Conservation (phyloP, 768 basidiomycete genomes). For the Calvatia gigantea region DNA sequence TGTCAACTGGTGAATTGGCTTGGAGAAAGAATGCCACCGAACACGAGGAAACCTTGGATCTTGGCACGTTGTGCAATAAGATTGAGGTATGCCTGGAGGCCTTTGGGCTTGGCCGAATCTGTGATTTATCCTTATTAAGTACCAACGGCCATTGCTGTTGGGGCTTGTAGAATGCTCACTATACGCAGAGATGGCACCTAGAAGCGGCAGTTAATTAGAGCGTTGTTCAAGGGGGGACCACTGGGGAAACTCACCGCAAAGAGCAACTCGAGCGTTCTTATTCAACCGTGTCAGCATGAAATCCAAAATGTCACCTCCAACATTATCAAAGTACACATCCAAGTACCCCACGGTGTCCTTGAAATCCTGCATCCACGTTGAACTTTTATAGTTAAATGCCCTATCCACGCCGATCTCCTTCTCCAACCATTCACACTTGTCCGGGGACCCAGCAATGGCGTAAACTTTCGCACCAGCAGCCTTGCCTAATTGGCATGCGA, state of each 20-base stretch:
- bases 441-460: slow-evolving; percentile 80
- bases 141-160: background rate
- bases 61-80: slow-evolving; percentile 77
- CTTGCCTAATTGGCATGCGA: slow-evolving; percentile 84
- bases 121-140: background rate
- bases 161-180: slow-evolving; percentile 39
- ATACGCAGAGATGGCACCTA: slow-evolving; percentile 84
- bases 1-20: background rate
- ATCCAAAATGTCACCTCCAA: slow-evolving; percentile 80
- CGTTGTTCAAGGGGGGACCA: background rate
- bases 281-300: slow-evolving; percentile 73
- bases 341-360: slow-evolving; percentile 69
- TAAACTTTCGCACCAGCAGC: slow-evolving; percentile 76
- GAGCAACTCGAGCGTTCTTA: slow-evolving; percentile 67
- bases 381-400: slow-evolving; percentile 85
- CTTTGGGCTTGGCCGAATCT: slow-evolving; percentile 57
- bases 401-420: slow-evolving; percentile 79
- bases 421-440: slow-evolving; percentile 86
- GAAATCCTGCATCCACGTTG: slow-evolving; percentile 68
- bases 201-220: background rate
- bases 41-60: slow-evolving; percentile 85
- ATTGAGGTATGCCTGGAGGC: slow-evolving; percentile 61
- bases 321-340: slow-evolving; percentile 87
- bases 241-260: slow-evolving; percentile 62
- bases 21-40: slow-evolving; percentile 19